Percentiles rank a stretch among this genome's conserved stretches.
These are phyloP conservation scores for Nannochloropsis granulata DNA, from an alignment of 108 stramenopile genomes.

Conservation along the genomic window DNA sequence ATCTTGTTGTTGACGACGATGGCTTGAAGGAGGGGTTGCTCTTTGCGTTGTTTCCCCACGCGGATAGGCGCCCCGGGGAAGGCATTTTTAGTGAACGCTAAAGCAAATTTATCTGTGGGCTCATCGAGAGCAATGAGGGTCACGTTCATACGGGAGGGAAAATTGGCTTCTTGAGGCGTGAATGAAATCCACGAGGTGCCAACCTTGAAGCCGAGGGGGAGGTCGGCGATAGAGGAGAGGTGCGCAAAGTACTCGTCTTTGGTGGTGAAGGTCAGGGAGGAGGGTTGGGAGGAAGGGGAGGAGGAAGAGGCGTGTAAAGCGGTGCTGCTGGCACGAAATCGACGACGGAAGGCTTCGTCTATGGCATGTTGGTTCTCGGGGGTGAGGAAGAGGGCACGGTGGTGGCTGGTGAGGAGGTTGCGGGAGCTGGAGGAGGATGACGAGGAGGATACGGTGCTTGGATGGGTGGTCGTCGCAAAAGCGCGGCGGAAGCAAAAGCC, in stretches of 20 bases:
- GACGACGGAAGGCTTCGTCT: background rate
- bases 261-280: background rate
- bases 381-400: background rate
- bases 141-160: slow-evolving; percentile 9
- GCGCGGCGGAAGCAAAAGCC: background rate
- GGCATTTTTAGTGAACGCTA: slow-evolving; percentile 26
- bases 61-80: slow-evolving; percentile 83
- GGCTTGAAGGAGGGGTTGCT: slow-evolving; percentile 56
- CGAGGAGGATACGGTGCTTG: background rate
- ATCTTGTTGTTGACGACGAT: slow-evolving; percentile 91
- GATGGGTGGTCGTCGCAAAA: background rate
- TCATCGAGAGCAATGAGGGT: slow-evolving; percentile 25
- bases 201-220: slow-evolving; percentile 16
- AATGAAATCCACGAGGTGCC: slow-evolving; percentile 12
- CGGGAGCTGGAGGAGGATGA: background rate
- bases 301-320: background rate
- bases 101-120: background rate
- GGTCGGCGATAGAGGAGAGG: background rate
- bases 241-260: slow-evolving; percentile 2
- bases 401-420: background rate
- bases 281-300: background rate
- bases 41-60: slow-evolving; percentile 61
- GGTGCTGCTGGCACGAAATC: background rate
- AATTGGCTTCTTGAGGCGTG: slow-evolving; percentile 9
- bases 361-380: background rate